phyloP scores from a whole-genome alignment of 2,329 filamentous ascomycete species.

The Penicillium sp. region DNA sequence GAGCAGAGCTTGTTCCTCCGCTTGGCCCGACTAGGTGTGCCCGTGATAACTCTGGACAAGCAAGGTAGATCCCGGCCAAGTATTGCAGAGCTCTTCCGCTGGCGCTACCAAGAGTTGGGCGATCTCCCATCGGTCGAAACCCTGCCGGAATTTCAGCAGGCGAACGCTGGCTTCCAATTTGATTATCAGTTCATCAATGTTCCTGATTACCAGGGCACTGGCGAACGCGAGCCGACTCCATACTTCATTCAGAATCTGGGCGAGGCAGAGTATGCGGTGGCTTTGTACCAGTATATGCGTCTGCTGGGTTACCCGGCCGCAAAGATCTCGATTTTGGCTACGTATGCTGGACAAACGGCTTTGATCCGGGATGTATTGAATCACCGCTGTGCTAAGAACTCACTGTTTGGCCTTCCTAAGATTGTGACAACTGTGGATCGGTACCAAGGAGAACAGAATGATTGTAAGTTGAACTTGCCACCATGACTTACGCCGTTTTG shows the following conservation, averaged over 20 bases:
- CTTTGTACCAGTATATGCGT: constrained; percentile 96
- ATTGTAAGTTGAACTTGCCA: constrained; percentile 66
- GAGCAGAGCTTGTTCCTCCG: constrained; percentile 94
- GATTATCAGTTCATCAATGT: constrained; percentile 98
- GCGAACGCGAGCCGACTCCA: constrained; percentile 84
- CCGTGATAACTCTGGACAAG: constrained; percentile 83
- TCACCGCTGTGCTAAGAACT: constrained; percentile 79
- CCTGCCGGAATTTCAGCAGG: constrained; percentile 69
- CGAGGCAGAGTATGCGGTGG: constrained; percentile 95
- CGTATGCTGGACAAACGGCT: constrained; percentile 88
- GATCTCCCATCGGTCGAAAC: constrained; percentile 74
- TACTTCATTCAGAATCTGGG: constrained; percentile 97
- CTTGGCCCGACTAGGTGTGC: constrained; percentile 88
- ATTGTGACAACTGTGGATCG: constrained; percentile 95
- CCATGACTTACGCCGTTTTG: not conserved
- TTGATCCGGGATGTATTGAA: constrained; percentile 82
- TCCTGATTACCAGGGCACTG: constrained; percentile 83
- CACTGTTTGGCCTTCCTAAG: constrained; percentile 84
- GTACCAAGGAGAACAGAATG: constrained; percentile 98
- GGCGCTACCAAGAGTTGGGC: constrained; percentile 81
- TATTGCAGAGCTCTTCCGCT: constrained; percentile 86
- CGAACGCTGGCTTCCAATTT: constrained; percentile 89
- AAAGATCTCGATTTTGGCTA: constrained; percentile 85
- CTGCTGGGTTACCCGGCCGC: constrained; percentile 84
- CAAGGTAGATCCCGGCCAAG: constrained; percentile 87